Evolutionary conservation across 495 filamentous ascomycete species (phyloP), one percentile per base, ranked within the genome.

Genomic region (Penicillium tannophilum): DNA sequence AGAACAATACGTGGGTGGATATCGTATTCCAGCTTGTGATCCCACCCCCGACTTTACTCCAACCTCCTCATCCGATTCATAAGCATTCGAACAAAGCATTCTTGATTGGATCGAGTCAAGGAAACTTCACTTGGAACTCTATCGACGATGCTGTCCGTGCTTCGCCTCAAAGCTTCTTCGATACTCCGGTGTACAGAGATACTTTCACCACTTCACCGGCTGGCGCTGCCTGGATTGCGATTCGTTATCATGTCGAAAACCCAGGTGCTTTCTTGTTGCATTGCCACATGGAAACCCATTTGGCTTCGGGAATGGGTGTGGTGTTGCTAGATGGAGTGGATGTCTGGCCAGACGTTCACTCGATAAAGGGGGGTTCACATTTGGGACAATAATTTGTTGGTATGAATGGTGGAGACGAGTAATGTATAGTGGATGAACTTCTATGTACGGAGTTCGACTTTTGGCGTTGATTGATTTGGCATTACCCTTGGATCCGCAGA

Each of bases 51-150:
- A 63, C 52, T 9, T 47, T 47, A 14, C 62, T 72, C 20, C 54
- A 63, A 56, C 64, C 68, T 6, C 66, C 76, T 31, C 82, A 85
- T 54, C 74, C 77, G 0, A 78, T 85, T 51, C 82, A 85, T 72
- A 84, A 84, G 66, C 82, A 85, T 67, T 74, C 72, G 49, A 83
- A 77, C 67, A 81, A 81, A 59, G 74, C 65, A 33, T 82, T 55
- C 19, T 23, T 55, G 19, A 55, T 83, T 50, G 82, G 81, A 4
- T 35, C 56, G 23, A 77, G 73, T n/a, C 43, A 16, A 0, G 80
- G 80, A 0, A 52, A 41, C 0, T 85, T 78, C 55, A 76, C 64
- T 19, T 84, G 72, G 61, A 64, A 55, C 11, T 71, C 68, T 14
- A 72, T 82, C 6, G 70, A 64, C 11, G 78, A 80, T 43, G 82